Evolutionary conservation across 2,329 filamentous ascomycete genomes (phyloP), one percentile per base, ranked within the genome.

Genomic region (Stromatinia cepivora): DNA sequence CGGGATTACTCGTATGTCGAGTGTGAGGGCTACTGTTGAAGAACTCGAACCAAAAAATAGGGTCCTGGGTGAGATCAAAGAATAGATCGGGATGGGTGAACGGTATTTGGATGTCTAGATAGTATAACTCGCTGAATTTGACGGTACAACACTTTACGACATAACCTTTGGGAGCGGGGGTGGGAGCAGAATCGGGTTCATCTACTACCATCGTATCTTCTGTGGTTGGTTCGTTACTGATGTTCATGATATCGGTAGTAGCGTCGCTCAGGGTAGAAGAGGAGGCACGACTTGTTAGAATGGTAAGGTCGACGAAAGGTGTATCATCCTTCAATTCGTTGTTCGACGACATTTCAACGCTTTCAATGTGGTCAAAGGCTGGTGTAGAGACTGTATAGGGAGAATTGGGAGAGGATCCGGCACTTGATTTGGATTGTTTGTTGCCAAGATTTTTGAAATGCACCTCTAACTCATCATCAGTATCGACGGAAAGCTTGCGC

Each of bases 21-120:
- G n/a, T 50, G 11, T 62, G 31, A 22, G 28, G 7, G 20, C 15
- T 62, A 4, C 0, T n/a, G 3, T 0, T 1, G 22, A 34, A 50
- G 3, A 48, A n/a, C 1, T 17, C 15, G 45, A 22, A 20, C 58
- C 58, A 62, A 22, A n/a, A n/a, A 5, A 1, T 15, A 3, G 58
- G 58, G 17, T 62, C 58, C 13, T 62, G 45, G 42, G 28, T 48
- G 31, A 62, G 45, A 62, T 62, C 58, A 22, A 62, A 50, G 5
- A 13, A 62, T 48, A 31, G 11, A 15, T 62, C 28, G 7, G 28
- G 17, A n/a, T 48, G 3, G 5, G 7, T n/a, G 6, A 1, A 22
- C 3, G 42, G 11, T 28, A 20, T 48, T 25, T 62, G 28, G 6
- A 48, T 15, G 28, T 48, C 42, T 3, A 62, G 20, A 62, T 62